Base-by-base conservation (phyloP, 2,329 filamentous ascomycete genomes). In the Ophiostoma fasciatum region DNA sequence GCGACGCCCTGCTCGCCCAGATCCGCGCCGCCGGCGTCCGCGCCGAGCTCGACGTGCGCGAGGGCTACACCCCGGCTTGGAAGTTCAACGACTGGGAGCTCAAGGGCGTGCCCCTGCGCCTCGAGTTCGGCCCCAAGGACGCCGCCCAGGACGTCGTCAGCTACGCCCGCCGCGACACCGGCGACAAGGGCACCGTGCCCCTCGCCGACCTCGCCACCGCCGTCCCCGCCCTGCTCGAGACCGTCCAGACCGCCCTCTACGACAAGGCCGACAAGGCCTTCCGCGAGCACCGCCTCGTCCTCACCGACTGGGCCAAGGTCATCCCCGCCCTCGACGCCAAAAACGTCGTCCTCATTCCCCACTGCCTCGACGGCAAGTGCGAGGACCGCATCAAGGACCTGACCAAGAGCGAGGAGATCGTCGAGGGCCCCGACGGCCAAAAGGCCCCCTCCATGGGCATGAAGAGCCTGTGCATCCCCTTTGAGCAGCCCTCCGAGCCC, bases 31-130 rank as follows among this genome's bases (percentile, higher is more conserved):
- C 71, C 15, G 78, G 78, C 38, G 65, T 98, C 27, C 82, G 90
- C 40, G 72, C 74, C 40, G 80, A 92, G 46, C 73, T 78, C 35
- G 90, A 98, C 54, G 71, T 75, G 54, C 78, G 92, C 41, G 88
- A 96, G 35, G 82, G 81, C 46, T 94, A 96, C 75, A 74, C 85
- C 42, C 87, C 90, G 27, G 85, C 84, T 45, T 96, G 82, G 78
- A 98, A 98, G 61, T 98, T 98, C 68, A 93, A 92, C 61, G 87
- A 98, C 61, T 94, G 85, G 84, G 92, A 98, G 59, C 70, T 96
- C 49, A 92, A 88, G 62, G 90, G 92, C 55, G 81, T 96, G 28
- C 90, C 92, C 31, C 72, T 98, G 26, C 81, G 90, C 41, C 70
- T 98, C 40, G 90, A 98, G 59, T 94, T 94, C 52, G 92, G 92